Conservation (phyloP, 768 basidiomycete genomes). For the Mycena chlorophos region DNA sequence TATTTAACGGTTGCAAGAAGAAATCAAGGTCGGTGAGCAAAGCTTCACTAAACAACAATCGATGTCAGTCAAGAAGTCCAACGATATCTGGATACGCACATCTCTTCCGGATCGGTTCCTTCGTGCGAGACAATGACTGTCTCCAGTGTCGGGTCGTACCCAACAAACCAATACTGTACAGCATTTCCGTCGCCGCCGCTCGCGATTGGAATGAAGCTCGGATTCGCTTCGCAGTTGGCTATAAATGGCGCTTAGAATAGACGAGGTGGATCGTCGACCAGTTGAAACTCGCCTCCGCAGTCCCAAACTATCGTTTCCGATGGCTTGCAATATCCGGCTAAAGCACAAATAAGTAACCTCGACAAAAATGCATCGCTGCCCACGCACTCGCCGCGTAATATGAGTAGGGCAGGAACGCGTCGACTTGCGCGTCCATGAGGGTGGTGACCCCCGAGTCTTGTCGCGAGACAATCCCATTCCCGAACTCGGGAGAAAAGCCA, state of each 20-base stretch:
- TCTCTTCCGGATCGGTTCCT: slow-evolving; percentile 36
- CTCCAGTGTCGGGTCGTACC: slow-evolving; percentile 30
- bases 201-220: slow-evolving; percentile 44
- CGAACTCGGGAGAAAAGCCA: too few relatives aligned
- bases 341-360: too few relatives aligned
- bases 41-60: slow-evolving; percentile 28
- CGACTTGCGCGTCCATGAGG: slow-evolving; percentile 41
- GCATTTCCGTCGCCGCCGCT: slow-evolving; percentile 47
- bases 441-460: slow-evolving; percentile 40
- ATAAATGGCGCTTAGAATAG: too few relatives aligned
- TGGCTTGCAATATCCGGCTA: slow-evolving; percentile 44
- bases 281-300: slow-evolving; percentile 48
- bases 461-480: too few relatives aligned
- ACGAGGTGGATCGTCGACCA: too few relatives aligned
- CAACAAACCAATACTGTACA: slow-evolving; percentile 39
- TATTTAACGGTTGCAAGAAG: slow-evolving; percentile 29
- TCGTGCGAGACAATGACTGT: slow-evolving; percentile 44
- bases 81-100: slow-evolving; percentile 23
- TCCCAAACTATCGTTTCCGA: slow-evolving; percentile 42
- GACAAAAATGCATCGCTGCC: too few relatives aligned
- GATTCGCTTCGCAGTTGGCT: slow-evolving; percentile 43
- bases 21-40: slow-evolving; percentile 38
- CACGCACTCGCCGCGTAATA: slow-evolving; percentile 44
- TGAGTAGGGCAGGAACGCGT: slow-evolving; percentile 41
- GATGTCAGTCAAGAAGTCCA: not conserved